Evolutionary conservation across 306 rosid genomes (phyloP).

Genomic region (Cicer yamashitae): DNA sequence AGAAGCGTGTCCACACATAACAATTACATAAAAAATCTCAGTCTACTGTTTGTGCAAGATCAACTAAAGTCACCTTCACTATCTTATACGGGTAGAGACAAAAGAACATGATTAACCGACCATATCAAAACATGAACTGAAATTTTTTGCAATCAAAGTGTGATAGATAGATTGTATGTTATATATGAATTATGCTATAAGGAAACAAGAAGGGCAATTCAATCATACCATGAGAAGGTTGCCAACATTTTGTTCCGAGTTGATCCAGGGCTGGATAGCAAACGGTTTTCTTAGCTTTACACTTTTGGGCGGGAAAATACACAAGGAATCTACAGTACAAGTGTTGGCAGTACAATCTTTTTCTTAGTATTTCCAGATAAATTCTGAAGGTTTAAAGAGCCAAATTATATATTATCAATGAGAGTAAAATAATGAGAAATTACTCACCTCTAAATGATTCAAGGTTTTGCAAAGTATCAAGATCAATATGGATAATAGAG

Average conservation of each 20-base stretch:
- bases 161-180: neutral
- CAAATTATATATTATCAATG: constrained; percentile 10
- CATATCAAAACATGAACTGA: constrained; percentile 15
- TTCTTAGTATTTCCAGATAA: constrained; percentile 16
- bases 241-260: constrained; percentile 88
- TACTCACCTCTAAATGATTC: constrained; percentile 80
- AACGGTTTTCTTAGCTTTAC: constrained; percentile 80
- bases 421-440: constrained; percentile 24
- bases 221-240: constrained; percentile 90
- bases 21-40: constrained; percentile 37
- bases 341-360: constrained; percentile 41
- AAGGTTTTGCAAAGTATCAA: constrained; percentile 83
- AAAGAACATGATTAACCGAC: constrained; percentile 19
- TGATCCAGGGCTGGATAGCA: constrained; percentile 82
- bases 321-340: constrained; percentile 64
- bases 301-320: constrained; percentile 78
- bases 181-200: neutral
- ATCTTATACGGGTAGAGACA: constrained; percentile 14
- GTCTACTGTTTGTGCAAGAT: constrained; percentile 16
- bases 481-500: constrained; percentile 85
- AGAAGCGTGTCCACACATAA: constrained; percentile 8
- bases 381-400: constrained; percentile 2
- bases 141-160: neutral
- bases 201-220: constrained; percentile 26
- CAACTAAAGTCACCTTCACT: constrained; percentile 32